Evolutionary conservation across 176 grass and related monocot genomes (phyloP).

Genomic region (Miscanthus lutarioriparius): DNA sequence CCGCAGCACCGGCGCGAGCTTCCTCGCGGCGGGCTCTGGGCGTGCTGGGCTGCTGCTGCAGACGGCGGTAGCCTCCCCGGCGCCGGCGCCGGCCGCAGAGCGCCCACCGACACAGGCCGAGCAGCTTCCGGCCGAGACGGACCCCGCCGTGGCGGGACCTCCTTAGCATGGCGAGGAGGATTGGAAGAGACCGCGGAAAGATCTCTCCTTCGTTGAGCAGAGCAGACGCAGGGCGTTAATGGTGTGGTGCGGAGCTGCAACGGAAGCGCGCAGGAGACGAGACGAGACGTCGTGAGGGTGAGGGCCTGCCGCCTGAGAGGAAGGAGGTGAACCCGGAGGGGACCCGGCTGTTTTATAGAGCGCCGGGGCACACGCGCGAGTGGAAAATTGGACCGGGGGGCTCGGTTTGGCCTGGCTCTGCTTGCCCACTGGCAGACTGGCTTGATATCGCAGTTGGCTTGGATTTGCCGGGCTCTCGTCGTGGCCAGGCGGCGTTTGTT

Average conservation of each 20-base stretch:
- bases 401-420: neutral
- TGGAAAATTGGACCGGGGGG: neutral
- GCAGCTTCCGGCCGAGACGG: constrained; percentile 76
- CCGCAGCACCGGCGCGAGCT: constrained; percentile 44
- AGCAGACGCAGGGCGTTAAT: neutral
- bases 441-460: too few relatives aligned
- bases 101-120: constrained; percentile 45
- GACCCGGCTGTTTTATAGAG: constrained; percentile 35
- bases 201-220: neutral
- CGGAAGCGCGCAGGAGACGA: neutral
- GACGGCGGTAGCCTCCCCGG: constrained; percentile 24
- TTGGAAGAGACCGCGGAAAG: neutral
- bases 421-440: too few relatives aligned
- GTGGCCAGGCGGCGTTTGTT: too few relatives aligned
- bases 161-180: constrained; percentile 31
- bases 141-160: constrained; percentile 55
- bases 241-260: neutral
- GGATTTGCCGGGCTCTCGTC: too few relatives aligned
- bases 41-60: neutral
- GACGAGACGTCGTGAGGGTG: neutral
- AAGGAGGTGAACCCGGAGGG: constrained; percentile 1
- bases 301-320: neutral
- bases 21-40: constrained; percentile 35
- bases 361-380: neutral
- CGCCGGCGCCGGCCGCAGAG: constrained; percentile 37